phyloP scores from a whole-genome alignment of 2,329 filamentous ascomycete species.

The Claviceps monticola region DNA sequence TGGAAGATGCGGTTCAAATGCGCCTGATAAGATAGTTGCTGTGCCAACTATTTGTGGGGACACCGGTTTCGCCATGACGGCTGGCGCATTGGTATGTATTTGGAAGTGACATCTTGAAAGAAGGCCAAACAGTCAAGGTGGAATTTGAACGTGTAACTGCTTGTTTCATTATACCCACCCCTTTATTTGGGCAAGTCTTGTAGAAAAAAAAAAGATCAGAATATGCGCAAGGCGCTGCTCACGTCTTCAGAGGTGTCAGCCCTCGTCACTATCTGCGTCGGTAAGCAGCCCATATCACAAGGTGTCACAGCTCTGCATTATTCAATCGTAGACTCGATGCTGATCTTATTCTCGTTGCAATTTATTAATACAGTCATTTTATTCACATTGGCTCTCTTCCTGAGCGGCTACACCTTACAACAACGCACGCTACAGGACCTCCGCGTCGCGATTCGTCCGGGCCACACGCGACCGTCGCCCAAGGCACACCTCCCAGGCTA shows the following conservation, averaged over 20 bases:
- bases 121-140: too few species aligned
- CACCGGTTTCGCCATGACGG: background rate
- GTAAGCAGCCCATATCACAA: slow-evolving; percentile 28
- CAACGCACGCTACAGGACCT: slow-evolving; percentile 72
- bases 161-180: too few species aligned
- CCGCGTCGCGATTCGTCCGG: slow-evolving; percentile 52
- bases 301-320: background rate
- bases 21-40: slow-evolving; percentile 31
- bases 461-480: slow-evolving; percentile 30
- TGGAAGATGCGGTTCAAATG: background rate
- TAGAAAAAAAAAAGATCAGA: background rate
- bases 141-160: too few species aligned
- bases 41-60: slow-evolving; percentile 18
- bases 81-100: too few species aligned
- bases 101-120: too few species aligned
- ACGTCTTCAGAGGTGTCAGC: slow-evolving; percentile 59
- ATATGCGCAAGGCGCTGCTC: slow-evolving; percentile 39
- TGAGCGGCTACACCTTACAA: slow-evolving; percentile 77
- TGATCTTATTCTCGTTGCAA: background rate
- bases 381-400: slow-evolving; percentile 71
- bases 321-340: slow-evolving; percentile 7
- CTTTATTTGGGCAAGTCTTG: background rate
- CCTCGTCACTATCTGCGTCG: slow-evolving; percentile 46
- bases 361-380: slow-evolving; percentile 41
- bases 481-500: slow-evolving; percentile 37